Base-by-base conservation (phyloP, 768 basidiomycete genomes). In the Boletus insuetus region DNA sequence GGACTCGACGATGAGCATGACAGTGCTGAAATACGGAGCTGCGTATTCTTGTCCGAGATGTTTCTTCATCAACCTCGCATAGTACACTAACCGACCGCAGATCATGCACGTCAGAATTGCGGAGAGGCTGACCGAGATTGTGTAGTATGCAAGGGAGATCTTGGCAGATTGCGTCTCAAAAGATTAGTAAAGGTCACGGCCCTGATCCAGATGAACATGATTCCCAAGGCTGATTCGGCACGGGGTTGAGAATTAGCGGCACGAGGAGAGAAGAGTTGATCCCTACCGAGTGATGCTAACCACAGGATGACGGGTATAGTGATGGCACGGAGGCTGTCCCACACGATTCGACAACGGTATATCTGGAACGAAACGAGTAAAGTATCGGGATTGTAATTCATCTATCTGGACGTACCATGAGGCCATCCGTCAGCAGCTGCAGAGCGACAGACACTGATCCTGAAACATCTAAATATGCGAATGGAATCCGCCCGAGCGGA, bases 341-440 rank as follows among this genome's bases (percentile, higher is more conserved):
- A 76, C 13, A 75, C 55, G 31, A 73, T 58, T 34, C 59, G 69
- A 52, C 71, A 73, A 35, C 34, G 34, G 14, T 35, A 35, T 12
- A 35, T 35, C 34, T 76, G 42, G 22, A 72, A 10, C 4, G 45
- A 42, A 26, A 3, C 1, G 26, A 6, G 17, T 29, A 3, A 35
- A 46, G 32, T 1, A 12, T 19, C 19, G 3, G 9, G n/a, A 16
- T 17, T 26, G 13, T 11, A 1, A 12, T 24, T 26, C 6, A 6
- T 10, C 16, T 9, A 17, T 24, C 26, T 4, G 58, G 62, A 64
- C 57, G 64, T 51, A 59, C 57, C 59, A 60, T 55, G 0, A 55
- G 29, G 2, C n/a, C 75, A 44, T 73, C 72, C 10, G 66, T 66
- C 54, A 74, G 52, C 35, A 71, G 63, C 6, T 72, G 70, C 12